Base-by-base conservation (phyloP, 768 basidiomycete species). In the Pleurotus ostreatus region DNA sequence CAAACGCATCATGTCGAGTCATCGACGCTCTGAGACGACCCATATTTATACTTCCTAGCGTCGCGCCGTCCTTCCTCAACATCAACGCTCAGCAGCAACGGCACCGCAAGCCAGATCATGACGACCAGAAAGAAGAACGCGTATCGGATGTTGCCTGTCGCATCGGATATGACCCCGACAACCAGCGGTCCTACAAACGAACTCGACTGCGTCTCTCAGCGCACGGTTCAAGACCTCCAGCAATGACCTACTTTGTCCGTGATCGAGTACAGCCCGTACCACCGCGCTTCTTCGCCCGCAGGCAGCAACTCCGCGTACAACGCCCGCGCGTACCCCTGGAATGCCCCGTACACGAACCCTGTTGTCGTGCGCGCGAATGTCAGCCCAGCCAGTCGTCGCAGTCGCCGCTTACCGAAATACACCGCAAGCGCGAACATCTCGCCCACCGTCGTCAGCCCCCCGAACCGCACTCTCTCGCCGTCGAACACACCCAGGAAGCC, bases 121-220 rank as follows among this genome's bases (percentile, higher is more conserved):
- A 77, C 56, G 2, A 92, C 76, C 13, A 98, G 78, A 74, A 98
- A 94, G 66, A 92, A 85, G 71, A 97, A 98, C 2, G 87, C 86
- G 59, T 89, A 89, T 23, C 95, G 88, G 47, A 97, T 95, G 69
- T 96, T 94, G 2, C 91, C 94, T 0, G 94, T 98, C 44, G 77
- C 68, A 66, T 96, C 94, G 0, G 94, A 86, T 40, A 98, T 89
- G 38, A 94, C 61, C 0, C 93, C 94, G 1, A 98, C 94, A 23
- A 93, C 72, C 5, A 94, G 75, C 2, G 96, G 96, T 0, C 96
- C 96, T 3, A 98, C 71, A 73, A 98, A 98, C 5, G 92, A 93
- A 59, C 87, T 88, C 5, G 93, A 94, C 88, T 97, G 66, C 12
- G 30, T 7, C 8, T 7, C 56, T 45, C 44, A 23, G 23, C 22